These are phyloP conservation scores for Colletotrichum eremochloae DNA, from an alignment of 2,329 filamentous ascomycete species.

Conservation along the genomic window DNA sequence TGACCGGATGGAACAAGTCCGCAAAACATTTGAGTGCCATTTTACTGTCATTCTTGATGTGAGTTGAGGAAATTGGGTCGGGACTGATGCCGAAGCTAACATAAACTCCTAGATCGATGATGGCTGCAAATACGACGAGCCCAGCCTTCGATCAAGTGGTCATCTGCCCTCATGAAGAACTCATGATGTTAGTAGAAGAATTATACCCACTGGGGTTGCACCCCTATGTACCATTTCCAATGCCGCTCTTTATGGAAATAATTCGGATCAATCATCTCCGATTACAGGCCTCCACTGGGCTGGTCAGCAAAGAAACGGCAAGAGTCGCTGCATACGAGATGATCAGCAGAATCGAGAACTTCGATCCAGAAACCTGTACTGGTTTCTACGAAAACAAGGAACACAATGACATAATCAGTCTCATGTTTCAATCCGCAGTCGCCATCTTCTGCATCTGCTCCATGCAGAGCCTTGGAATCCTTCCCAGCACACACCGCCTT, in stretches of 20 bases:
- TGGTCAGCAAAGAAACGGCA: conserved; percentile 37
- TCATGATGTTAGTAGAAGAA: conserved; percentile 46
- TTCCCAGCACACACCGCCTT: conserved; percentile 44
- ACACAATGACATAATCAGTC: conserved; percentile 47
- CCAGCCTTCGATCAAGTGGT: conserved; percentile 50
- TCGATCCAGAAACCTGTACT: conserved; percentile 50
- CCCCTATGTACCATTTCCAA: conserved; percentile 50
- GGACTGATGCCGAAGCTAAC: neutral
- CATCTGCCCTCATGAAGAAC: conserved; percentile 45
- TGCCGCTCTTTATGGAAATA: conserved; percentile 50
- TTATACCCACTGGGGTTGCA: conserved; percentile 42
- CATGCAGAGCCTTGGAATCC: conserved; percentile 50
- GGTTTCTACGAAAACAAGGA: conserved; percentile 45
- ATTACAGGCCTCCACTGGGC: conserved; percentile 34
- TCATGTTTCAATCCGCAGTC: conserved; percentile 50
- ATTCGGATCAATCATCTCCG: conserved; percentile 55
- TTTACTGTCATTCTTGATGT: conserved; percentile 28
- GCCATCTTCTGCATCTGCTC: conserved; percentile 54
- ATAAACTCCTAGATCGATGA: conserved; percentile 45
- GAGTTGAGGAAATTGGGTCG: neutral
- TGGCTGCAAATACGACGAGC: conserved; percentile 54
- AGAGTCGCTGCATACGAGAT: conserved; percentile 8
- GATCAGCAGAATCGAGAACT: conserved; percentile 46
- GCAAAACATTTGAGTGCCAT: conserved; percentile 4
- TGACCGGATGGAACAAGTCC: conserved; percentile 12